Evolutionary conservation across 2,329 filamentous ascomycete genomes (phyloP).

Genomic region (Leptodontidium sp.): DNA sequence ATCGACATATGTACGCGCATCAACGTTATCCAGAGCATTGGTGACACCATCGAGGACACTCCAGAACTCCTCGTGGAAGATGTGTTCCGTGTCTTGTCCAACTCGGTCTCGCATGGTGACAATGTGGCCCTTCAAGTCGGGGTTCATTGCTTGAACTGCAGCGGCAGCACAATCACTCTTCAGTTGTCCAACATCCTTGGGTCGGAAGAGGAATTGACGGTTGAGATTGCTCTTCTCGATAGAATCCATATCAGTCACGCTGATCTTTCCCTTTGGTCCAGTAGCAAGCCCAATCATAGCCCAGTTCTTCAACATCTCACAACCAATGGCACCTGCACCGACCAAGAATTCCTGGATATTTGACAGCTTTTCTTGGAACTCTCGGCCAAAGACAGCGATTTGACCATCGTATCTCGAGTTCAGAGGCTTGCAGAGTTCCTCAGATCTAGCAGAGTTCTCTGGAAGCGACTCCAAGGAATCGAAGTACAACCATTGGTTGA

Average conservation of each 20-base stretch:
- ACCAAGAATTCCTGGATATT: slow-evolving; percentile 95
- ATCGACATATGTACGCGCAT: slow-evolving; percentile 96
- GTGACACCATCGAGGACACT: slow-evolving; percentile 86
- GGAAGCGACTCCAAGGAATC: slow-evolving; percentile 97
- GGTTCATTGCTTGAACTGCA: slow-evolving; percentile 96
- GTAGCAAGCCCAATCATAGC: slow-evolving; percentile 96
- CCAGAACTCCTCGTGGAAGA: slow-evolving; percentile 97
- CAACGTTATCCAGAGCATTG: slow-evolving; percentile 96
- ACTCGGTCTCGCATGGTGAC: slow-evolving; percentile 87
- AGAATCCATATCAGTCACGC: slow-evolving; percentile 95
- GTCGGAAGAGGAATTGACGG: slow-evolving; percentile 93
- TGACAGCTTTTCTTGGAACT: slow-evolving; percentile 92
- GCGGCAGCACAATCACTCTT: slow-evolving; percentile 95
- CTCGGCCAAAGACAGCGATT: slow-evolving; percentile 92
- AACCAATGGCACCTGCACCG: slow-evolving; percentile 95
- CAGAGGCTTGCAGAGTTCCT: slow-evolving; percentile 86
- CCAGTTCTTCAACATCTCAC: slow-evolving; percentile 99
- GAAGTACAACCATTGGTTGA: slow-evolving; percentile 96
- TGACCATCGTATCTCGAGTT: slow-evolving; percentile 94
- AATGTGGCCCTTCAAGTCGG: slow-evolving; percentile 88
- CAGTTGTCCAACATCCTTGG: slow-evolving; percentile 91
- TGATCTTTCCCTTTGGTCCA: slow-evolving; percentile 88
- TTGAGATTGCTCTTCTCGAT: slow-evolving; percentile 99
- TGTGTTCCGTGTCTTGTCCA: slow-evolving; percentile 87
- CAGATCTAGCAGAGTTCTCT: slow-evolving; percentile 74